Conservation (phyloP, 805 yeast species). For the Kodamaea lidongshanica region DNA sequence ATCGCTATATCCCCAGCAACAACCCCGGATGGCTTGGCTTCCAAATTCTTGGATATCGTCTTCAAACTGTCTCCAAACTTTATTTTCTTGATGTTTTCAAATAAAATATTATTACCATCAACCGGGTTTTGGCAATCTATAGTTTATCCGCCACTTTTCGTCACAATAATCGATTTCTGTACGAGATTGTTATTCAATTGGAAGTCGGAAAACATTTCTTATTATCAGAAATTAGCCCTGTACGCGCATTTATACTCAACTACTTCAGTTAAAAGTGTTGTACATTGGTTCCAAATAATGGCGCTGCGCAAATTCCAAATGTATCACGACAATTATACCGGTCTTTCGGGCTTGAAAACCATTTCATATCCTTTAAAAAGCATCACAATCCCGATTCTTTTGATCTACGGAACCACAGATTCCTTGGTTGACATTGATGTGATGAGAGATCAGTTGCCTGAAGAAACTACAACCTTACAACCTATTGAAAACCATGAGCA, state of each 20-base stretch:
- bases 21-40: slow-evolving; percentile 80
- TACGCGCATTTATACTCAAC: slow-evolving; percentile 87
- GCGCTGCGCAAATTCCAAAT: slow-evolving; percentile 73
- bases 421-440: slow-evolving; percentile 81
- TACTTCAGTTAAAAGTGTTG: slow-evolving; percentile 50
- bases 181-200: slow-evolving; percentile 71
- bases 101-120: slow-evolving; percentile 65
- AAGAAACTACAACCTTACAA: slow-evolving; percentile 39
- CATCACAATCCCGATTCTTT: slow-evolving; percentile 57
- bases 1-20: slow-evolving; percentile 92
- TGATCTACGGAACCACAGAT: slow-evolving; percentile 76
- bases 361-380: slow-evolving; percentile 35
- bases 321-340: slow-evolving; percentile 58
- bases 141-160: slow-evolving; percentile 71
- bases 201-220: slow-evolving; percentile 65
- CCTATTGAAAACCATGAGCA: slow-evolving; percentile 77
- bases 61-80: slow-evolving; percentile 72
- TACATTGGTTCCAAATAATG: slow-evolving; percentile 50
- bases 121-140: slow-evolving; percentile 75
- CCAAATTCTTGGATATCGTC: slow-evolving; percentile 67
- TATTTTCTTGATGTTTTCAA: slow-evolving; percentile 67
- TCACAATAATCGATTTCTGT: slow-evolving; percentile 63
- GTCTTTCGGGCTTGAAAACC: slow-evolving; percentile 26
- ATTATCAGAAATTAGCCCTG: slow-evolving; percentile 68
- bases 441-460: slow-evolving; percentile 65